These are phyloP conservation scores for Saccharomyces hybrid DNA, from an alignment of 1,139 yeast species.

Conservation along the genomic window DNA sequence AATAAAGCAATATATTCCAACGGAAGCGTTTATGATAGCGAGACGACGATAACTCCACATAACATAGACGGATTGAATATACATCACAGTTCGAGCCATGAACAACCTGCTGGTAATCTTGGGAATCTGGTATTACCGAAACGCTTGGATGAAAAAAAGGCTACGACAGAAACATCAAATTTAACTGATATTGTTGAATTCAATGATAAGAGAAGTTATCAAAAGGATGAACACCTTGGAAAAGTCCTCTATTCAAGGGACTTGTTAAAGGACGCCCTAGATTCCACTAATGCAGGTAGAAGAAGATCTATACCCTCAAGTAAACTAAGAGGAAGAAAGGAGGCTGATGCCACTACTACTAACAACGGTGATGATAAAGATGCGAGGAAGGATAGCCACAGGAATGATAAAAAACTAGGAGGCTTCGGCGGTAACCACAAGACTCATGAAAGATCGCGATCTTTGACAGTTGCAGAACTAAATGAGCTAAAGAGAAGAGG, in stretches of 20 bases:
- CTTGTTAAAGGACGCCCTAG: conserved; percentile 11
- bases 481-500: background rate
- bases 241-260: conserved; percentile 7
- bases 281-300: conserved; percentile 2
- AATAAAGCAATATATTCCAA: background rate
- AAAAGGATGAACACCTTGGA: background rate
- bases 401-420: background rate
- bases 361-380: background rate
- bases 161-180: conserved; percentile 12
- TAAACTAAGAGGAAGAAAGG: background rate
- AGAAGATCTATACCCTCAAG: conserved; percentile 4
- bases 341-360: background rate
- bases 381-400: background rate
- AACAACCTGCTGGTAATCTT: background rate
- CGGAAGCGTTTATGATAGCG: background rate
- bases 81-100: background rate
- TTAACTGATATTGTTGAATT: conserved; percentile 5
- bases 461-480: background rate
- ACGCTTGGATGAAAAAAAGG: conserved; percentile 4
- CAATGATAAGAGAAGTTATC: conserved; percentile 1
- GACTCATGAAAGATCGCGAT: background rate
- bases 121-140: conserved; percentile 6
- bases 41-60: background rate
- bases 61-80: background rate
- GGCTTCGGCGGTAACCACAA: background rate